Percentiles rank a stretch among this genome's conserved stretches.
Conservation (phyloP, 2,329 filamentous ascomycete genomes). For the Fusarium lateritium region DNA sequence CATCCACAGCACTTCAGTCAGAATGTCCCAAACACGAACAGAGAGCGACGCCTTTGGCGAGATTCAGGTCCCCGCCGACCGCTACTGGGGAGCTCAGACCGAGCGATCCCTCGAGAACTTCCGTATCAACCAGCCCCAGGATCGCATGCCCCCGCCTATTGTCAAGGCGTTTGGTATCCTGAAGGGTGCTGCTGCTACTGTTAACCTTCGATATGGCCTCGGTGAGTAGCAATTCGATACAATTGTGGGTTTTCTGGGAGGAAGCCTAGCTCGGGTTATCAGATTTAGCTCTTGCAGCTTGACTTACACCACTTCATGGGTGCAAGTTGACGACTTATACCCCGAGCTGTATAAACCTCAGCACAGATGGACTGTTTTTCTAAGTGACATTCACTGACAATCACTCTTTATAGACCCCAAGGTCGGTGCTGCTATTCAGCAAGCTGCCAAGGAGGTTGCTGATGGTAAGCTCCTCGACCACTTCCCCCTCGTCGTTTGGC, state of each 20-base stretch:
- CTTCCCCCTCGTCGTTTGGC: conserved; percentile 99
- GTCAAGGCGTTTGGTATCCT: conserved; percentile 95
- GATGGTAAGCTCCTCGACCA: conserved; percentile 95
- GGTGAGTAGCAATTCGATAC: conserved; percentile 63
- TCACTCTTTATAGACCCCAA: conserved; percentile 77
- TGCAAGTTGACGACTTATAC: not conserved
- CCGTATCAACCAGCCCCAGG: conserved; percentile 98
- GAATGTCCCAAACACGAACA: conserved; percentile 76
- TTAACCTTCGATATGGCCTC: conserved; percentile 95
- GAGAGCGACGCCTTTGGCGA: conserved; percentile 99
- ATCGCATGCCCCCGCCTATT: conserved; percentile 96
- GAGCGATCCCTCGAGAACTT: conserved; percentile 98
- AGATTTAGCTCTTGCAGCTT: not conserved
- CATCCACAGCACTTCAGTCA: conserved; percentile 63
- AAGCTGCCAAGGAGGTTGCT: conserved; percentile 94
- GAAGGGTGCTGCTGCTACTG: conserved; percentile 94
- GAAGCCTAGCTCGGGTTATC: not conserved
- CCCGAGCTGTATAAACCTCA: not conserved
- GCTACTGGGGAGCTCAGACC: conserved; percentile 99
- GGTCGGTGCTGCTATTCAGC: conserved; percentile 92
- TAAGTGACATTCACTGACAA: conserved; percentile 13
- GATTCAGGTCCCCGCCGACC: conserved; percentile 90
- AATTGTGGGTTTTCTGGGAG: not conserved
- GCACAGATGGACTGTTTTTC: not conserved
- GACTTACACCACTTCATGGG: conserved; percentile 10